Percentiles rank a stretch among this genome's conserved stretches.
These are phyloP conservation scores for Circinella minor DNA, from an alignment of 371 early-diverging fungal genomes.

Conservation along the genomic window DNA sequence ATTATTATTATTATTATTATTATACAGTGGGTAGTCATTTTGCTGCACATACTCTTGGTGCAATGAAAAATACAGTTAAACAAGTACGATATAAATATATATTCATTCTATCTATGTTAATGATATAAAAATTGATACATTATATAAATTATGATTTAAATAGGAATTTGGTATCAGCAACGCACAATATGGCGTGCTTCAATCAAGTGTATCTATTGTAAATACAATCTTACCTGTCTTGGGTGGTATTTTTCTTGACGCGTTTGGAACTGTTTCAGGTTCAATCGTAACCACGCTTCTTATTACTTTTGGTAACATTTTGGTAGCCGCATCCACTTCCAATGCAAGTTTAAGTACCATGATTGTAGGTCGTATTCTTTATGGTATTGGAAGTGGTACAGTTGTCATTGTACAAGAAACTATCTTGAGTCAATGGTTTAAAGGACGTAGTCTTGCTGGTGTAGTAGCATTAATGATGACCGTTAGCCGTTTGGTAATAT, in stretches of 20 bases:
- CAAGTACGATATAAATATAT: slow-evolving; percentile 33
- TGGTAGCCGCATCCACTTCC: slow-evolving; percentile 65
- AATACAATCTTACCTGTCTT: slow-evolving; percentile 70
- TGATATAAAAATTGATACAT: slow-evolving; percentile 5
- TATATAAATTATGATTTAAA: background rate
- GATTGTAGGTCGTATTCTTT: slow-evolving; percentile 66
- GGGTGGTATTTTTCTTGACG: slow-evolving; percentile 71
- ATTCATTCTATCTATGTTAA: too few species aligned
- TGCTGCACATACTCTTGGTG: slow-evolving; percentile 70
- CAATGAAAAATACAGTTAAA: slow-evolving; percentile 65
- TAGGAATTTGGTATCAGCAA: slow-evolving; percentile 70
- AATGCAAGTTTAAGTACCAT: slow-evolving; percentile 54
- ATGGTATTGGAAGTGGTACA: slow-evolving; percentile 73
- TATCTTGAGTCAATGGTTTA: slow-evolving; percentile 76
- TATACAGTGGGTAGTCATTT: slow-evolving; percentile 66
- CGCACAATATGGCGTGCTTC: slow-evolving; percentile 72
- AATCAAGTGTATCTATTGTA: slow-evolving; percentile 71
- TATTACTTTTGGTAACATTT: slow-evolving; percentile 61
- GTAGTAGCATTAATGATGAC: slow-evolving; percentile 70
- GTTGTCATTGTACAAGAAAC: slow-evolving; percentile 75
- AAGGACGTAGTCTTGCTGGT: slow-evolving; percentile 62
- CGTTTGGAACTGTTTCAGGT: slow-evolving; percentile 67
- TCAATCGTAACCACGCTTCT: slow-evolving; percentile 63
- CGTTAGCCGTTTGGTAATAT: slow-evolving; percentile 58
- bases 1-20: too few species aligned